Conservation (phyloP, 176 grass and related monocot genomes). For the Lolium rigidum region DNA sequence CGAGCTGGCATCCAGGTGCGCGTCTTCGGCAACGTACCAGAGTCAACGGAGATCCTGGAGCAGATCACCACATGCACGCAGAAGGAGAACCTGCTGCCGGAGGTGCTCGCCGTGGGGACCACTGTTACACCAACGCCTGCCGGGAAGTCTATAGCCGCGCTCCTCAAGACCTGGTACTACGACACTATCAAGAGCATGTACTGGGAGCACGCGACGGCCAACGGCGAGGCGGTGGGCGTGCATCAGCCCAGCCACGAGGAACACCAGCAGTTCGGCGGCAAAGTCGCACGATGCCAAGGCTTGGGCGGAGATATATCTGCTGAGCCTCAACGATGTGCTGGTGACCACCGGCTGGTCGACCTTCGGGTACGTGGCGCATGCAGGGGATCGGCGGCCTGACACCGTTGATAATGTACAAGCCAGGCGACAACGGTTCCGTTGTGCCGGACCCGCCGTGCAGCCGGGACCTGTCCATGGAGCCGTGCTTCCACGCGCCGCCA, state of each 20-base stretch:
- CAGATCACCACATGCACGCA: no score
- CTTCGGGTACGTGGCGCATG: constrained; percentile 81
- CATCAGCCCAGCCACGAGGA: no score
- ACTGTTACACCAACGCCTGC: not conserved
- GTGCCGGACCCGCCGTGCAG: constrained; percentile 38
- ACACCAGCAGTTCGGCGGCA: no score
- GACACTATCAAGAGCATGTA: no score
- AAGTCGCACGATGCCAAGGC: constrained; percentile 66
- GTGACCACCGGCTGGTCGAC: constrained; percentile 59
- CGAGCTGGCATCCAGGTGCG: no score
- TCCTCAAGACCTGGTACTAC: no score
- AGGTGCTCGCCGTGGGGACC: not conserved
- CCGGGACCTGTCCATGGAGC: constrained; percentile 55
- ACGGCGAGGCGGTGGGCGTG: no score
- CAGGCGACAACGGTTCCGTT: not conserved
- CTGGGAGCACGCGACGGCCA: no score
- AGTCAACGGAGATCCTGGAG: no score
- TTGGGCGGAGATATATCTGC: constrained; percentile 68
- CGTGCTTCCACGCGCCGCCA: constrained; percentile 73
- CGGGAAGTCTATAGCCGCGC: constrained; percentile 42
- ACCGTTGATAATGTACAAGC: constrained; percentile 63
- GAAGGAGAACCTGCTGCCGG: constrained; percentile 49
- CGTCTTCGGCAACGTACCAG: no score
- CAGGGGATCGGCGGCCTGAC: constrained; percentile 53
- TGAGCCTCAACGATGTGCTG: constrained; percentile 64